Percentiles rank a stretch among this genome's conserved stretches.
Conservation (phyloP, 2,329 filamentous ascomycete species). For the Beauveria scarabaeidicola region DNA sequence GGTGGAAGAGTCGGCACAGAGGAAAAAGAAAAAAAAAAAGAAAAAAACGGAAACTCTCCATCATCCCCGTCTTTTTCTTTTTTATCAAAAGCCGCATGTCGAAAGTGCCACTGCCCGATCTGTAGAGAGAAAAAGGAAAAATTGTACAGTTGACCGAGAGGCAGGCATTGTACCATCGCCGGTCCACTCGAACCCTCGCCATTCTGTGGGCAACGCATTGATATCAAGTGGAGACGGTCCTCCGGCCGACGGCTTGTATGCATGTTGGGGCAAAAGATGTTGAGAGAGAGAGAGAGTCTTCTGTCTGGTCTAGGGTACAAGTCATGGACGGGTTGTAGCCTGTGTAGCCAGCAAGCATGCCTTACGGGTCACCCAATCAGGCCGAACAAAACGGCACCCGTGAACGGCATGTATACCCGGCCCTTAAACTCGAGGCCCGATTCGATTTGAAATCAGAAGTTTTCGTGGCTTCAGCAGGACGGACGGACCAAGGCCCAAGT, state of each 20-base stretch:
- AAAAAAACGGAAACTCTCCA: conserved; percentile 22
- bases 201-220: conserved; percentile 49
- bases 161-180: conserved; percentile 37
- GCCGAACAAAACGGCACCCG: conserved; percentile 42
- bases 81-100: conserved; percentile 29
- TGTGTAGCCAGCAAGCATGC: conserved; percentile 13
- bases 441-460: conserved; percentile 23
- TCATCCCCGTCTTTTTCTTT: conserved; percentile 18
- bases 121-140: conserved; percentile 40
- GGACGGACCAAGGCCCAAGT: conserved; percentile 17
- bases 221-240: conserved; percentile 49
- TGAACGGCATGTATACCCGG: conserved; percentile 40
- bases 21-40: too few relatives aligned
- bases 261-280: conserved; percentile 46
- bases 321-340: conserved; percentile 11
- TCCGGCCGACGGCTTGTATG: conserved; percentile 44
- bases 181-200: conserved; percentile 48
- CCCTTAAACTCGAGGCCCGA: conserved; percentile 25
- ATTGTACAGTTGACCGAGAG: conserved; percentile 42
- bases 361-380: conserved; percentile 34
- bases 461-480: conserved; percentile 32
- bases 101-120: conserved; percentile 43
- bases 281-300: conserved; percentile 35
- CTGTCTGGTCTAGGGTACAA: conserved; percentile 33
- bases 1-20: conserved; percentile 20